Base-by-base conservation (phyloP, 306 rosid species). In the Pterocarpus santalinus region DNA sequence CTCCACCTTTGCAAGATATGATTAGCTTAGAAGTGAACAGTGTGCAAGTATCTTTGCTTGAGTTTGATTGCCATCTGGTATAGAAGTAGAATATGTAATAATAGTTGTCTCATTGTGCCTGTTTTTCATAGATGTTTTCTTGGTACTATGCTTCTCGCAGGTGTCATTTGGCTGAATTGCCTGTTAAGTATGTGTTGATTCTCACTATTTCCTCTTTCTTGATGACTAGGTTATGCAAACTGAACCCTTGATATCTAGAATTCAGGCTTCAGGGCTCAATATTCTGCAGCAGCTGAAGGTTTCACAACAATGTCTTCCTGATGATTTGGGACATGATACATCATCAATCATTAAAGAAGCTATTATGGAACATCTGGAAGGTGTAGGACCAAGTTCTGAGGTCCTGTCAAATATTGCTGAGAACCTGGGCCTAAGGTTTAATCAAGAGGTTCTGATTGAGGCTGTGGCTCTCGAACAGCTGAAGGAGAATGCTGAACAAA, bases 371-470 rank as follows among this genome's bases (percentile, higher is more conserved):
- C 92, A 88, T 66, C 77, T 15, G 75, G 92, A 89, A 80, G 85
- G 90, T 55, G 84, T 72, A 56, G 89, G 77, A 69, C 88, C 89
- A 7, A 78, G 90, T 86, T 78, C 86, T 47, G 92, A 89, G 77
- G 75, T 77, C 65, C 85, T 89, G 74, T 87, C 66, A 62, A 88
- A 87, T 68, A 88, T 90, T 77, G 78, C 87, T 1, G 89, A 89
- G 75, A 73, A 75, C 65, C 85, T 94, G 51, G 82, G 90, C 84
- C 72, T 88, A 78, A 84, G 64, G 77, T 83, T 91, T 41, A 90
- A 90, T 80, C 90, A 88, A 80, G 92, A 94, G 81, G 76, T 90
- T 83, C 88, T 94, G 66, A 90, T 91, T 16, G 98, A 90, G 85
- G 94, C 89, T 72, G 88, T 90, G 69, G 90, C 95, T 35, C 97